A percentile compares a stretch with the other conserved stretches of the same genome.
Evolutionary conservation across 768 basidiomycete species (phyloP).

Genomic region (Auriscalpium vulgare): DNA sequence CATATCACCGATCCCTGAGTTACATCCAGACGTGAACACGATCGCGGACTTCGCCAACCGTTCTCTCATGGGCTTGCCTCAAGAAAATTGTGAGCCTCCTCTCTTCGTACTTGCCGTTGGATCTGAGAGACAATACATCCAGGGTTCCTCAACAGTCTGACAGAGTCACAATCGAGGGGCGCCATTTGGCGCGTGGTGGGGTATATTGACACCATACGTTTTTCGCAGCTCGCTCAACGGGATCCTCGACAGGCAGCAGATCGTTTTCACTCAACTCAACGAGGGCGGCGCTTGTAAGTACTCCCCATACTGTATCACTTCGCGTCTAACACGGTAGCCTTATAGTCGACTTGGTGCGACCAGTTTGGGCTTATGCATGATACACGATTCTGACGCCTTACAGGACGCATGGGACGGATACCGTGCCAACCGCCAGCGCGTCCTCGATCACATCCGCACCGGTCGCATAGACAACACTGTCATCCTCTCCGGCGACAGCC

Average conservation of each 20-base stretch:
- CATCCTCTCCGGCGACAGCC: conserved; percentile 55
- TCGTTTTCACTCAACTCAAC: conserved; percentile 45
- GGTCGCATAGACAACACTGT: conserved; percentile 47
- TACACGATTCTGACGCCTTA: background rate
- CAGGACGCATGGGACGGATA: conserved; percentile 58
- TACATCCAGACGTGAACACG: conserved; percentile 31
- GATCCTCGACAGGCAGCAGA: conserved; percentile 36
- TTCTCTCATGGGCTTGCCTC: conserved; percentile 46
- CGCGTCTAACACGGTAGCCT: conserved; percentile 23
- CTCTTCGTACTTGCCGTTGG: background rate
- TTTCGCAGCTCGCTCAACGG: background rate
- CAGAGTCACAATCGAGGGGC: conserved; percentile 35
- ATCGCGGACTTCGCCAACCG: conserved; percentile 35
- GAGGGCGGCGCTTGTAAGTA: conserved; percentile 29
- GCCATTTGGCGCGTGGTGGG: conserved; percentile 50
- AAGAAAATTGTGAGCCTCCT: conserved; percentile 39
- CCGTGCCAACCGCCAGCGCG: conserved; percentile 42
- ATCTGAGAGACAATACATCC: background rate
- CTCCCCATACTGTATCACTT: background rate
- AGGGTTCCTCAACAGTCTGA: conserved; percentile 44
- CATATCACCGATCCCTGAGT: background rate
- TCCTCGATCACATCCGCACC: conserved; percentile 42
- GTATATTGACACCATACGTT: conserved; percentile 18
- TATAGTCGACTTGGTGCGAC: conserved; percentile 2
- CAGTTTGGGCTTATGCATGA: too few relatives aligned